Evolutionary conservation across 192 early-diverging fungal species (phyloP).

Genomic region (Geranomyces michiganensis): DNA sequence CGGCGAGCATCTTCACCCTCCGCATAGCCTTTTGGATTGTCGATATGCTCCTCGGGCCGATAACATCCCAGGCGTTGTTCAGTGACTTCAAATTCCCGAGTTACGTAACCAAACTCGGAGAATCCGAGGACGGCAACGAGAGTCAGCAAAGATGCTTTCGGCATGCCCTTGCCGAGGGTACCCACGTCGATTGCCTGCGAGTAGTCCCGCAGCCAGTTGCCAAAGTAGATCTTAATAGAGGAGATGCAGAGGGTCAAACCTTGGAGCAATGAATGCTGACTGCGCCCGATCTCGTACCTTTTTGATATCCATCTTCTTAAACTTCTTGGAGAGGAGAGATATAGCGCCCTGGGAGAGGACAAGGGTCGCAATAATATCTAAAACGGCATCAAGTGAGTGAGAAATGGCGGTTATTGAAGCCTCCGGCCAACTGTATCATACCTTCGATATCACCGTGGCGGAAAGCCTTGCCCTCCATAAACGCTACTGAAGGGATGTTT

Average conservation of each 20-base stretch:
- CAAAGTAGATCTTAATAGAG: constrained; percentile 4
- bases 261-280: neutral
- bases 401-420: neutral
- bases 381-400: neutral
- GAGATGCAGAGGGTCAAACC: neutral
- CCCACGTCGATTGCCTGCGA: constrained; percentile 39
- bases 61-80: constrained; percentile 34
- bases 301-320: constrained; percentile 29
- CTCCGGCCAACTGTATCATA: neutral
- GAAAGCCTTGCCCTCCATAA: constrained; percentile 33
- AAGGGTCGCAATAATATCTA: constrained; percentile 18
- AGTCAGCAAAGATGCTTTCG: constrained; percentile 19
- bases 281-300: constrained; percentile 20
- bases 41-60: constrained; percentile 39
- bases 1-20: constrained; percentile 27
- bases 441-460: constrained; percentile 38
- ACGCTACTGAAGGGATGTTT: constrained; percentile 31
- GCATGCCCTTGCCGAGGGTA: constrained; percentile 30
- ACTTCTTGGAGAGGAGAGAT: constrained; percentile 25
- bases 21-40: constrained; percentile 39
- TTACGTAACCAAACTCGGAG: constrained; percentile 27
- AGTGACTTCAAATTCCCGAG: constrained; percentile 37
- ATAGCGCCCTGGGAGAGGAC: constrained; percentile 13
- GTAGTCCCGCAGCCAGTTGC: constrained; percentile 39
- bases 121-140: constrained; percentile 35